Evolutionary conservation across 345 rosid genomes (phyloP).

Genomic region (Xanthoceras sorbifolium): DNA sequence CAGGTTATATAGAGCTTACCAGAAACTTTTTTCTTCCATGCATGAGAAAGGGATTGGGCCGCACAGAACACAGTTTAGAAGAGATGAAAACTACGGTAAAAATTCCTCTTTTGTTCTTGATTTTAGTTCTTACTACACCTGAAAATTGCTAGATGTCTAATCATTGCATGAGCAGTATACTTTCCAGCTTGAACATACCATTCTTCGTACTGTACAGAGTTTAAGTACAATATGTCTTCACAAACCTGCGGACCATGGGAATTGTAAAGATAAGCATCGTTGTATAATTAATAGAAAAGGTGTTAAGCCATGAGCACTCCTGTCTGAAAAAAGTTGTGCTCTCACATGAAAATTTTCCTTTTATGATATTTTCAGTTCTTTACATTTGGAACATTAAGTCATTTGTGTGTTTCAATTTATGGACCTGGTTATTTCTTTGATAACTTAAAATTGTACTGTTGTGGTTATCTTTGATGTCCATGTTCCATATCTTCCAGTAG

Average conservation of each 20-base stretch:
- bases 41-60: conserved; percentile 81
- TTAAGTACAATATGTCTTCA: background rate
- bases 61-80: conserved; percentile 95
- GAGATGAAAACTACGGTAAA: conserved; percentile 89
- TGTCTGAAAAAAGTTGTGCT: background rate
- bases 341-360: background rate
- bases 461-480: background rate
- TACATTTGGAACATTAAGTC: background rate
- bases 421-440: conserved; percentile 7
- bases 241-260: conserved; percentile 1
- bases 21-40: conserved; percentile 84
- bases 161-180: conserved; percentile 4
- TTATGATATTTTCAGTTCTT: background rate
- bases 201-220: background rate
- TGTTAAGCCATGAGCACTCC: background rate
- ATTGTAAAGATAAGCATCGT: background rate
- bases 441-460: background rate
- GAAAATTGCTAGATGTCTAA: background rate
- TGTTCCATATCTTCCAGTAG: background rate
- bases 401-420: background rate
- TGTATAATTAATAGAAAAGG: background rate
- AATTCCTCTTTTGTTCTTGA: background rate
- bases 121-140: background rate
- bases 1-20: conserved; percentile 96
- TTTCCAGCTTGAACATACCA: background rate